Evolutionary conservation across 176 grass and related monocot species (phyloP).

Genomic region (Carex scoparia): DNA sequence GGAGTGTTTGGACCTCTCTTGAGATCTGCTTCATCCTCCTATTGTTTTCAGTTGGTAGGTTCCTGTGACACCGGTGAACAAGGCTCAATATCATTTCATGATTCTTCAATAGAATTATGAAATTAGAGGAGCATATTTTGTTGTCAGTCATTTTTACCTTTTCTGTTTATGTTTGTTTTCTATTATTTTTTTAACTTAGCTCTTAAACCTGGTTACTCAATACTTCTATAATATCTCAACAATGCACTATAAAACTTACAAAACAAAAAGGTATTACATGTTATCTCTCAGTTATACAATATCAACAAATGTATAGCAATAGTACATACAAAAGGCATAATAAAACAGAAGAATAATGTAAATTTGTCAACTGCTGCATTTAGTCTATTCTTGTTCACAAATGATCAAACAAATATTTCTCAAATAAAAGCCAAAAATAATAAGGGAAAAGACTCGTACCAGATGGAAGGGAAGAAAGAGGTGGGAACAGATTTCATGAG

Average conservation of each 20-base stretch:
- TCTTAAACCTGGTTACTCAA: neutral
- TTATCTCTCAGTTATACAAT: neutral
- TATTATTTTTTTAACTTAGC: neutral
- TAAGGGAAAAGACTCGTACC: slow-evolving; percentile 18
- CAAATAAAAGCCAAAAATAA: neutral
- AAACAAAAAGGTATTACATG: neutral
- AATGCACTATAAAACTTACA: neutral
- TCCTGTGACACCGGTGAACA: neutral
- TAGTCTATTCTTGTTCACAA: neutral
- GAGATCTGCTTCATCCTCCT: too few species aligned
- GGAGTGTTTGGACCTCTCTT: too few species aligned
- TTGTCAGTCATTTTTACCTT: neutral
- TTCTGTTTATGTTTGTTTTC: neutral
- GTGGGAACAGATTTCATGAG: slow-evolving; percentile 18
- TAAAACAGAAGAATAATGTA: neutral
- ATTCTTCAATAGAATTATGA: neutral
- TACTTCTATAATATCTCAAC: neutral
- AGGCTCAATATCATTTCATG: neutral
- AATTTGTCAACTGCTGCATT: neutral
- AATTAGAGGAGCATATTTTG: neutral
- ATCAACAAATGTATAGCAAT: neutral
- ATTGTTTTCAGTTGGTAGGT: too few species aligned
- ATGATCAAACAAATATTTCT: neutral
- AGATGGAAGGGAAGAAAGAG: slow-evolving; percentile 38
- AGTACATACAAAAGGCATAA: neutral